These are phyloP conservation scores for Vaccinium vitisidaea DNA, from an alignment of 148 eudicot genomes.

Conservation along the genomic window DNA sequence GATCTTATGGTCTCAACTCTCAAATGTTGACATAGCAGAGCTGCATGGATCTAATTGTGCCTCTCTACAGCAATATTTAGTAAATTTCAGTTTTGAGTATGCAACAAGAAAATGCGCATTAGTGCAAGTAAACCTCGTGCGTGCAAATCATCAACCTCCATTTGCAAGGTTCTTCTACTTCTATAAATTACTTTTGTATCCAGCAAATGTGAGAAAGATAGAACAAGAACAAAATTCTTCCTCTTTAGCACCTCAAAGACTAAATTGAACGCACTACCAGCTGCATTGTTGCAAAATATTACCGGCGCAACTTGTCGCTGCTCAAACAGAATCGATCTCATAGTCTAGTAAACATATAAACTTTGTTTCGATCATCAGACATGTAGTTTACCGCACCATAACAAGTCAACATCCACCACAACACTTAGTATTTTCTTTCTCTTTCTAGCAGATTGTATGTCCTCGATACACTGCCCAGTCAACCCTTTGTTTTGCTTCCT, in stretches of 20 bases:
- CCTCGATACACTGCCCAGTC: background rate
- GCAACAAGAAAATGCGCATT: background rate
- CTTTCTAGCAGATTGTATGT: background rate
- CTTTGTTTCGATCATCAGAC: background rate
- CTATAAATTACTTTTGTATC: background rate
- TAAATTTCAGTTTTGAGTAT: background rate
- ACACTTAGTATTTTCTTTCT: background rate
- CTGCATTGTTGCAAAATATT: background rate
- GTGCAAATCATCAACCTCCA: background rate
- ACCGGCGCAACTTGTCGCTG: background rate
- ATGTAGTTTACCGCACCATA: background rate
- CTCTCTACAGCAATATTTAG: background rate
- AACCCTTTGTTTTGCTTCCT: background rate
- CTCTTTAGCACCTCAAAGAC: conserved; percentile 9
- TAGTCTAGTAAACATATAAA: background rate
- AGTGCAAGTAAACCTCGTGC: background rate
- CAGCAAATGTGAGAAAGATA: conserved; percentile 2
- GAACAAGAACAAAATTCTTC: background rate
- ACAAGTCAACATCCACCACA: too few relatives aligned
- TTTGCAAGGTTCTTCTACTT: background rate
- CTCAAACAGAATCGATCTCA: background rate
- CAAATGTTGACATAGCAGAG: background rate
- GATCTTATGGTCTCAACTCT: background rate
- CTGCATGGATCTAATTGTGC: background rate
- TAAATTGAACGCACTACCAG: background rate